Conservation (phyloP, 202 grass and related monocot species). For the Elaeis oleifera region DNA sequence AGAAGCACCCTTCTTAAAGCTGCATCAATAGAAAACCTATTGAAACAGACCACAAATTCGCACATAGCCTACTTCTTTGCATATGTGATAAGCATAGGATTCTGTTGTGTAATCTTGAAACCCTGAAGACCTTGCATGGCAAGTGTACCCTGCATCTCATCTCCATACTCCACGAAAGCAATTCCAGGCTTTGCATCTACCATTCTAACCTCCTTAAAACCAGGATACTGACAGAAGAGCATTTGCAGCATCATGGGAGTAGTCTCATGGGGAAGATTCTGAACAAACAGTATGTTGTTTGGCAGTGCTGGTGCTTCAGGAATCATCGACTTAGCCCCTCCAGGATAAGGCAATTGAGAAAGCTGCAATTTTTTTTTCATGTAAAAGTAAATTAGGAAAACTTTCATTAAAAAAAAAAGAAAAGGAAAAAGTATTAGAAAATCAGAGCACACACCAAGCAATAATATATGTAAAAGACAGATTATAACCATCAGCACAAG, state of each 20-base stretch:
- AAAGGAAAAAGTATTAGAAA: too few species aligned
- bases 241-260: constrained; percentile 83
- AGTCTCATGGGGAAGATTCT: constrained; percentile 80
- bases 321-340: constrained; percentile 51
- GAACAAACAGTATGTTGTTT: constrained; percentile 83
- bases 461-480: too few species aligned
- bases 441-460: too few species aligned
- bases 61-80: constrained; percentile 57
- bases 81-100: constrained; percentile 84
- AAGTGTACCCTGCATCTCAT: constrained; percentile 58
- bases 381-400: too few species aligned
- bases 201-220: constrained; percentile 96
- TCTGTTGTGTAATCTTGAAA: constrained; percentile 73
- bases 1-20: too few species aligned
- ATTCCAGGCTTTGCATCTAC: constrained; percentile 82
- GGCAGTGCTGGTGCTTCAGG: constrained; percentile 68
- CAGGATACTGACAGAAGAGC: constrained; percentile 81
- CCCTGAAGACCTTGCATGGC: constrained; percentile 66
- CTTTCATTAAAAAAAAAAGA: too few species aligned
- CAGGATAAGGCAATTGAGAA: constrained; percentile 57
- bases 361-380: constrained; percentile 15
- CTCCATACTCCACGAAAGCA: constrained; percentile 87
- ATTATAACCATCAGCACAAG: too few species aligned
- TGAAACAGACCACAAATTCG: too few species aligned
- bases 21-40: too few species aligned